A percentile compares a stretch with the other conserved stretches of the same genome.
Evolutionary conservation across 2,329 filamentous ascomycete species (phyloP).

Genomic region (Amauroascus verrucosus): DNA sequence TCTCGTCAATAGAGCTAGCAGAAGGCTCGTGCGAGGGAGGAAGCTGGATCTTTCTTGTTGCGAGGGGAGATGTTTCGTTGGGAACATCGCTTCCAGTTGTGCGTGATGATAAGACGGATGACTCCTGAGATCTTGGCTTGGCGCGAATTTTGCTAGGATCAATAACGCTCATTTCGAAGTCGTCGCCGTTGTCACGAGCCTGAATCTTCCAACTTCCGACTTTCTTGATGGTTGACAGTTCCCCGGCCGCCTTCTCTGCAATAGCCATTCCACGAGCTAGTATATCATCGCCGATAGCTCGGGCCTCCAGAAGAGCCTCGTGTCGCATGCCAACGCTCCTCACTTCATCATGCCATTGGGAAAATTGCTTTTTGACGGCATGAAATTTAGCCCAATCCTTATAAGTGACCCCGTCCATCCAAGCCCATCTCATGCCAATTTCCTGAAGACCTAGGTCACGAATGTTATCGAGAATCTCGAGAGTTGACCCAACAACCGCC

Average conservation of each 20-base stretch:
- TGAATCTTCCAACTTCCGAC: conserved; percentile 75
- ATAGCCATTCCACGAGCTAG: conserved; percentile 71
- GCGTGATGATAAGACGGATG: background rate
- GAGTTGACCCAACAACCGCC: conserved; percentile 65
- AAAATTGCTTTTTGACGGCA: conserved; percentile 69
- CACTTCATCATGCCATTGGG: conserved; percentile 75
- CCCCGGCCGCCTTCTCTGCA: conserved; percentile 67
- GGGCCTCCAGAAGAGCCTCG: conserved; percentile 57
- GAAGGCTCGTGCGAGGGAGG: background rate
- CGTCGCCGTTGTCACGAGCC: conserved; percentile 61
- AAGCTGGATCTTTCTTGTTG: background rate
- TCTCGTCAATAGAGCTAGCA: background rate
- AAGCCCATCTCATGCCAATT: conserved; percentile 88
- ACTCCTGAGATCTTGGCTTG: background rate
- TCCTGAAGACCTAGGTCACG: conserved; percentile 77
- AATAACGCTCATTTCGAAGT: conserved; percentile 54
- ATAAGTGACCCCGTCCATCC: conserved; percentile 91
- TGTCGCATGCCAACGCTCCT: conserved; percentile 65
- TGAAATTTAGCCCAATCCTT: conserved; percentile 97
- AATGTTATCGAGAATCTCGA: conserved; percentile 72
- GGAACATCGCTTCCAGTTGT: background rate
- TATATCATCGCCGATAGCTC: conserved; percentile 56
- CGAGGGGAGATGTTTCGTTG: background rate
- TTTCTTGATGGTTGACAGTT: conserved; percentile 70
- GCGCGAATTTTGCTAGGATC: conserved; percentile 6